A percentile compares a stretch with the other conserved stretches of the same genome.
Evolutionary conservation across 768 basidiomycete genomes (phyloP).

Genomic region (Trametes coccinea): DNA sequence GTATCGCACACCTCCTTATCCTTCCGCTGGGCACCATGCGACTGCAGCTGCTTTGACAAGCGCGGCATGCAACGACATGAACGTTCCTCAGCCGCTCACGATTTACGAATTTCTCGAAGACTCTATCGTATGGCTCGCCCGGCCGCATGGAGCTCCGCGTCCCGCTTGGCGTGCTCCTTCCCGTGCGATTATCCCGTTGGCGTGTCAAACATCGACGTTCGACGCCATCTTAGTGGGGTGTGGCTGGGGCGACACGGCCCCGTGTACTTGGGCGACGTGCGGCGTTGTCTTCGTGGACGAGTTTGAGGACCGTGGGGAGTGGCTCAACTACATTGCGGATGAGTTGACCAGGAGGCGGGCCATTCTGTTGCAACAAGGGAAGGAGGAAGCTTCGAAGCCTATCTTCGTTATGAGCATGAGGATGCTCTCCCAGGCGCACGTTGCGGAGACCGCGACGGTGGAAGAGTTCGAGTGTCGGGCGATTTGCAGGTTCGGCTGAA

Average conservation of each 20-base stretch:
- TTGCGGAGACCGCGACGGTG: conserved; percentile 10
- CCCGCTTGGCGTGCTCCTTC: conserved; percentile 31
- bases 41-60: too few relatives aligned
- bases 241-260: conserved; percentile 37
- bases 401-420: conserved; percentile 23
- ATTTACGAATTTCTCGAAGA: conserved; percentile 22
- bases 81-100: neutral
- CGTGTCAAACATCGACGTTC: conserved; percentile 41
- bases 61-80: too few relatives aligned
- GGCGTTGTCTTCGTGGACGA: conserved; percentile 33
- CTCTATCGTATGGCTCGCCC: conserved; percentile 26
- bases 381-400: conserved; percentile 5
- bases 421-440: conserved; percentile 21
- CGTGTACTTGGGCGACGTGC: conserved; percentile 19
- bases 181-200: conserved; percentile 34
- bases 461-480: conserved; percentile 17
- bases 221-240: conserved; percentile 50
- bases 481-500: conserved; percentile 25
- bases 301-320: neutral
- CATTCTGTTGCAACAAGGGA: neutral
- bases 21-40: neutral
- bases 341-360: conserved; percentile 11
- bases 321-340: conserved; percentile 5
- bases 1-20: neutral
- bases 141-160: conserved; percentile 20